These are phyloP conservation scores for Tuber microsphaerosporum DNA, from an alignment of 495 filamentous ascomycete genomes.

Conservation along the genomic window DNA sequence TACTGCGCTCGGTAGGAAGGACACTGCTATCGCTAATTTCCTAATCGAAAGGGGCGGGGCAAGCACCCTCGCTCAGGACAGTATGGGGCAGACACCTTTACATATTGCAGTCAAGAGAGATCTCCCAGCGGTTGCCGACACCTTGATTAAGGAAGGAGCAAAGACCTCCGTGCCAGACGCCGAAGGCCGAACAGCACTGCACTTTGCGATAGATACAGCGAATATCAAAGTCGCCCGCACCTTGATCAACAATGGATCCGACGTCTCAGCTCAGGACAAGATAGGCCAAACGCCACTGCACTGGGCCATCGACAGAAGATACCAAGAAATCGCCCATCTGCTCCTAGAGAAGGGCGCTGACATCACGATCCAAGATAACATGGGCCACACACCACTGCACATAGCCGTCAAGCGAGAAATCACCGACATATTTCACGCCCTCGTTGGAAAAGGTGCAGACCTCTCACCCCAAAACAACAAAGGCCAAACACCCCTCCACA, in stretches of 20 bases:
- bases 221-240: neutral
- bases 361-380: slow-evolving; percentile 18
- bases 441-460: slow-evolving; percentile 22
- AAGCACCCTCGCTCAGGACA: neutral
- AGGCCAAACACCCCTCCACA: slow-evolving; percentile 28
- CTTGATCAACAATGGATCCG: slow-evolving; percentile 19
- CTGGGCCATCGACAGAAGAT: slow-evolving; percentile 17
- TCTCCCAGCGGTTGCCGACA: neutral
- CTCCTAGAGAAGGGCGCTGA: slow-evolving; percentile 16
- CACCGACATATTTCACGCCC: slow-evolving; percentile 15
- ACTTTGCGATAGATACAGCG: slow-evolving; percentile 15
- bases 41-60: neutral
- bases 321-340: slow-evolving; percentile 13
- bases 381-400: slow-evolving; percentile 22
- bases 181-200: slow-evolving; percentile 20
- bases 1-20: neutral
- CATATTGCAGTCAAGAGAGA: slow-evolving; percentile 1
- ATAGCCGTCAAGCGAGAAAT: slow-evolving; percentile 12
- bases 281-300: slow-evolving; percentile 27
- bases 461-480: slow-evolving; percentile 20
- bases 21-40: neutral
- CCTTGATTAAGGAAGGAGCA: neutral
- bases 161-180: neutral
- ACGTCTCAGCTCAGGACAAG: slow-evolving; percentile 18
- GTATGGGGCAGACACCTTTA: neutral